These are phyloP conservation scores for Leccinum olivaceopallidum DNA, from an alignment of 768 basidiomycete genomes.

Conservation along the genomic window DNA sequence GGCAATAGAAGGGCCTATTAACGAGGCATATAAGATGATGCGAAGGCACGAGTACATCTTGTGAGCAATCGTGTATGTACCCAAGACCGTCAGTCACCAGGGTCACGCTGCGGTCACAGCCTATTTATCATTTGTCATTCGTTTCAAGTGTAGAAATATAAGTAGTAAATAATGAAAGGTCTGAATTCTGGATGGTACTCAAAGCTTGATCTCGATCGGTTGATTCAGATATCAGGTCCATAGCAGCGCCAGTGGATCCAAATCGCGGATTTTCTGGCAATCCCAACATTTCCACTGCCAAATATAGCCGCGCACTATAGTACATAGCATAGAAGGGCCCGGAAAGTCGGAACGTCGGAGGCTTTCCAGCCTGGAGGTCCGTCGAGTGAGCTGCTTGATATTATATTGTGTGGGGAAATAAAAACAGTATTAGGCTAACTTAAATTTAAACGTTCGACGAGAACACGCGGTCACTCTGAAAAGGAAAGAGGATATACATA, in stretches of 20 bases:
- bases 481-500: too few relatives aligned
- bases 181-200: background rate
- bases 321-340: background rate
- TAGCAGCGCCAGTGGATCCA: background rate
- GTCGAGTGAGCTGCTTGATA: too few relatives aligned
- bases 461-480: too few relatives aligned
- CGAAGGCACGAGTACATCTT: conserved; percentile 20
- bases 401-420: too few relatives aligned
- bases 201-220: background rate
- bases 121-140: background rate
- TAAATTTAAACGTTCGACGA: too few relatives aligned
- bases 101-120: conserved; percentile 1
- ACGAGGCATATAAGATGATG: conserved; percentile 20
- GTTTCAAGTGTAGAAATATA: background rate
- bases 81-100: background rate
- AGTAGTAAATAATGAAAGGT: background rate
- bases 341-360: too few relatives aligned
- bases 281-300: background rate
- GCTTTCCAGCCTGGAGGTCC: too few relatives aligned
- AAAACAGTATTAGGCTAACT: too few relatives aligned
- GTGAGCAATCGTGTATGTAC: background rate
- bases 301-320: background rate
- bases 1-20: conserved; percentile 28
- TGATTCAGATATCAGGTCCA: background rate
- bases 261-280: background rate